Conservation (phyloP, 192 early-diverging fungal genomes). For the Backusella sp. region DNA sequence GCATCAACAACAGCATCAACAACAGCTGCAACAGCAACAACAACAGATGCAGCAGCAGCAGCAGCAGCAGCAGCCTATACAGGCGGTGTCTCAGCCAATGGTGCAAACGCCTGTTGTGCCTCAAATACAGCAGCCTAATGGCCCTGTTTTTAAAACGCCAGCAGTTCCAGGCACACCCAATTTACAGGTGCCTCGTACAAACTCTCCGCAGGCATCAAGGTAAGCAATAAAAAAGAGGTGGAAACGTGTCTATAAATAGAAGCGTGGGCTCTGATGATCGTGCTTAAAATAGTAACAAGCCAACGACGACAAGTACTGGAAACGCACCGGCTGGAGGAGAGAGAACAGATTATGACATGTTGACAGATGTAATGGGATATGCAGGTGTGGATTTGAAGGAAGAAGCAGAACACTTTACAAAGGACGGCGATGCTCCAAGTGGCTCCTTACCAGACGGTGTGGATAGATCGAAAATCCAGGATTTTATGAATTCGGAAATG, state of each 20-base stretch:
- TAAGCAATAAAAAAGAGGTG: background rate
- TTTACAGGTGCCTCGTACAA: constrained; percentile 26
- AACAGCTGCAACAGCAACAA: background rate
- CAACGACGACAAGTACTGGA: constrained; percentile 16
- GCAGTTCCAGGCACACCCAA: constrained; percentile 32
- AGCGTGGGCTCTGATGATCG: background rate
- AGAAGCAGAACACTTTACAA: constrained; percentile 38
- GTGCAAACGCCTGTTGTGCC: background rate
- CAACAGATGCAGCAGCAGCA: background rate
- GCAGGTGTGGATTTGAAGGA: constrained; percentile 72
- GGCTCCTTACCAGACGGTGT: constrained; percentile 25
- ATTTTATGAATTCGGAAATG: constrained; percentile 44
- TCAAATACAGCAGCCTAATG: background rate
- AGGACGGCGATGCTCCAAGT: constrained; percentile 26
- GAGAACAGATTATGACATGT: constrained; percentile 49
- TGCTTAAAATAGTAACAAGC: constrained; percentile 1
- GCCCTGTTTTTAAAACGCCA: constrained; percentile 12
- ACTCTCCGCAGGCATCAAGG: background rate
- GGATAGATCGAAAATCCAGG: constrained; percentile 43
- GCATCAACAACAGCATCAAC: background rate
- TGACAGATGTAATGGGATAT: constrained; percentile 80
- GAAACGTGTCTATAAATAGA: background rate
- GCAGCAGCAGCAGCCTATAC: background rate
- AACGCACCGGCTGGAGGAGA: constrained; percentile 22
- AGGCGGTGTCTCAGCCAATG: background rate